These are phyloP conservation scores for Solanum arcanum DNA, from an alignment of 257 asterid genomes.

Conservation along the genomic window DNA sequence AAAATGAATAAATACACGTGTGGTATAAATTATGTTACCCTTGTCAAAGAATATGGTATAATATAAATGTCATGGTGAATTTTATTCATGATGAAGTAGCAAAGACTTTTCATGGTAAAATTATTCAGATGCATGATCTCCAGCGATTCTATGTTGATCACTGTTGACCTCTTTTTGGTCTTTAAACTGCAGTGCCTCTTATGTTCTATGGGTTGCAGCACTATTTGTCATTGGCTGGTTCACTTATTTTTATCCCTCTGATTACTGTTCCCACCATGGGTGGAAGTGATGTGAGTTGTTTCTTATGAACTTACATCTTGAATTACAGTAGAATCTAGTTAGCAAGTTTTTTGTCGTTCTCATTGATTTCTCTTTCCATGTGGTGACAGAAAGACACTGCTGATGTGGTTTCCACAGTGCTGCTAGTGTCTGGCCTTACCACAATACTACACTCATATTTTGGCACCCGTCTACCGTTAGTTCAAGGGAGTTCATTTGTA, in stretches of 20 bases:
- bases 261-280: conserved; percentile 90
- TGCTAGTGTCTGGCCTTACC: conserved; percentile 78
- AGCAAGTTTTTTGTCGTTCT: neutral
- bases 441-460: conserved; percentile 67
- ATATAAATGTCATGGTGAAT: neutral
- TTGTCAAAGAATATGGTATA: neutral
- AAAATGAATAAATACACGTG: neutral
- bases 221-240: conserved; percentile 90
- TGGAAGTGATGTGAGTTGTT: conserved; percentile 83
- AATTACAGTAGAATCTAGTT: neutral
- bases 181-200: conserved; percentile 48
- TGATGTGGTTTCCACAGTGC: conserved; percentile 82
- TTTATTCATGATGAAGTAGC: neutral
- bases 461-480: conserved; percentile 91
- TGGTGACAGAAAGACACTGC: conserved; percentile 77
- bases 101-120: neutral
- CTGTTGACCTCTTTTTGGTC: conserved; percentile 8
- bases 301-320: neutral
- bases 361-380: conserved; percentile 11
- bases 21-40: neutral
- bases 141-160: neutral
- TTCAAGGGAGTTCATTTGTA: conserved; percentile 97
- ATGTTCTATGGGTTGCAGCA: conserved; percentile 81
- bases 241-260: conserved; percentile 87
- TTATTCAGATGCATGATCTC: neutral